phyloP scores from a whole-genome alignment of 768 basidiomycete genomes.

The Crepidotus variabilis region DNA sequence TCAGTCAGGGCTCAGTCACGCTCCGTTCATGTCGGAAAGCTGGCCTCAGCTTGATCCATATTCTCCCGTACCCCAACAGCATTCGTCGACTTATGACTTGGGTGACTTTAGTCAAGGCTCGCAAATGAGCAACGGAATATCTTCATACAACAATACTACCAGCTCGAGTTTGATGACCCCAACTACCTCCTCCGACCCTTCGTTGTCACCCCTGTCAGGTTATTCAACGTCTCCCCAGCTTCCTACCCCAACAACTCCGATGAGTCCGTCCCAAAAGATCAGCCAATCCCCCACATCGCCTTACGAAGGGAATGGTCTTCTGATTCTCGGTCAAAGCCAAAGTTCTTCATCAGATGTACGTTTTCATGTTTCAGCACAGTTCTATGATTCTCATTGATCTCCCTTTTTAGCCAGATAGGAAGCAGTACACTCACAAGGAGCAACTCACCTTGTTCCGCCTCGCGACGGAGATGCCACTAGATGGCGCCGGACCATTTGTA shows the following conservation, averaged over 20 bases:
- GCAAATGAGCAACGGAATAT: not conserved
- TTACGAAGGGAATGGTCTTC: not conserved
- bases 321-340: not conserved
- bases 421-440: constrained; percentile 37
- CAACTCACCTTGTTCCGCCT: constrained; percentile 43
- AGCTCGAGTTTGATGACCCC: constrained; percentile 10
- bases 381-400: constrained; percentile 5
- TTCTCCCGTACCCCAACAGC: not conserved
- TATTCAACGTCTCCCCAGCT: constrained; percentile 12
- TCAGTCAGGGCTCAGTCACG: not conserved
- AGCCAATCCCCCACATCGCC: not conserved
- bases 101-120: not conserved
- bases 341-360: constrained; percentile 6
- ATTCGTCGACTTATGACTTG: not conserved
- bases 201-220: constrained; percentile 13
- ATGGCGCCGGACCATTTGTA: constrained; percentile 46
- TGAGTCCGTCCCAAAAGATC: constrained; percentile 3
- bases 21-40: not conserved
- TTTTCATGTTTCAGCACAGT: not conserved
- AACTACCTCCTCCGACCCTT: constrained; percentile 14
- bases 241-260: constrained; percentile 16
- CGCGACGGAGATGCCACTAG: constrained; percentile 32
- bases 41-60: not conserved
- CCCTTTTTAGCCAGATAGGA: constrained; percentile 19
- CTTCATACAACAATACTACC: not conserved